A percentile compares a stretch with the other conserved stretches of the same genome.
Evolutionary conservation across 805 yeast species (phyloP).

Genomic region (Kuraishia hungarica): DNA sequence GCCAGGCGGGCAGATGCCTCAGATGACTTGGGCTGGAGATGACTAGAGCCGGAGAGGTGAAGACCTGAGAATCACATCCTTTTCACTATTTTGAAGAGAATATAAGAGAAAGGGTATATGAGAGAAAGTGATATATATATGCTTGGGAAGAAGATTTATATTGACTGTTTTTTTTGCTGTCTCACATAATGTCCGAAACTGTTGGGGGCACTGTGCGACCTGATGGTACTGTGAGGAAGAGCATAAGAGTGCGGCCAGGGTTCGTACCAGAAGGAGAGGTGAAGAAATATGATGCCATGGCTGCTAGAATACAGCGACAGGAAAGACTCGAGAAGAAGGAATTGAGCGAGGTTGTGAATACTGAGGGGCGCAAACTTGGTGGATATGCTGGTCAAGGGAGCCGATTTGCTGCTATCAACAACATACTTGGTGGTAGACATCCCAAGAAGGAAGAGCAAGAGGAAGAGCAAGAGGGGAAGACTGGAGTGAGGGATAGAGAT

Average conservation of each 20-base stretch:
- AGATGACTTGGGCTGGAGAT: no score
- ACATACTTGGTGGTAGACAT: neutral
- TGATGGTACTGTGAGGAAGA: constrained; percentile 16
- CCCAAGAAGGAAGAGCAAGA: neutral
- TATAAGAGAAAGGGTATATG: no score
- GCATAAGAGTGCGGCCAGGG: constrained; percentile 14
- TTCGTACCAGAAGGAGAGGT: constrained; percentile 14
- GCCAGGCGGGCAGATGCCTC: no score
- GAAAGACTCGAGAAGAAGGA: constrained; percentile 1
- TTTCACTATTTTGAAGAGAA: no score
- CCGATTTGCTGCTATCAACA: neutral
- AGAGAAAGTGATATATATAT: no score
- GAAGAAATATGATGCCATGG: constrained; percentile 10
- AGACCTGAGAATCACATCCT: no score
- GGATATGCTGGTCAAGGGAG: no score
- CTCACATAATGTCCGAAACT: neutral
- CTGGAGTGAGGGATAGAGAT: no score
- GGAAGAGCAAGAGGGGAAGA: no score
- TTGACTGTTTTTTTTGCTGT: neutral
- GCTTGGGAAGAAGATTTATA: no score
- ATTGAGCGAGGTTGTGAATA: neutral
- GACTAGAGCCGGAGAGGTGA: no score
- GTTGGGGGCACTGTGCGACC: constrained; percentile 16
- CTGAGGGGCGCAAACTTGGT: neutral
- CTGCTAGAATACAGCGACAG: constrained; percentile 4